A percentile compares a stretch with the other conserved stretches of the same genome.
Conservation (phyloP, 2,329 filamentous ascomycete genomes). For the Colletotrichum sp. region DNA sequence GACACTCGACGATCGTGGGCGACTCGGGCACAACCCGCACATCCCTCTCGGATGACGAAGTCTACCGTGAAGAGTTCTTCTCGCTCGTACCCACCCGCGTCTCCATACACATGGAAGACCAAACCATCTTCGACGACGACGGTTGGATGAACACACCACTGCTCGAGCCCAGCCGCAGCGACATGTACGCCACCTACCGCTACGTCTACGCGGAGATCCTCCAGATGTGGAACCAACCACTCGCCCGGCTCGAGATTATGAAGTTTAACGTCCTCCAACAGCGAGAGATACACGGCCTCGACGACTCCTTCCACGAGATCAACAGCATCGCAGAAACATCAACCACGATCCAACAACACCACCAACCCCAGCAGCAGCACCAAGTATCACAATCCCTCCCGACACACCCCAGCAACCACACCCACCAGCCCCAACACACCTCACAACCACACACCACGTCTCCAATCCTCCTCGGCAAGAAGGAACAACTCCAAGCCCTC, state of each 20-base stretch:
- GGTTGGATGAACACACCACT: constrained; percentile 67
- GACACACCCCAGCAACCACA: constrained; percentile 20
- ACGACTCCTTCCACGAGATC: constrained; percentile 39
- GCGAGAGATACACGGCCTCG: constrained; percentile 34
- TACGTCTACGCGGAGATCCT: constrained; percentile 72
- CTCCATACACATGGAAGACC: constrained; percentile 62
- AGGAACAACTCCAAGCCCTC: constrained; percentile 55
- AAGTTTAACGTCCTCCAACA: constrained; percentile 71
- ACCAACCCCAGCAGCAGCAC: constrained; percentile 36
- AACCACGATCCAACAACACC: constrained; percentile 26
- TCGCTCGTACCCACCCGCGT: constrained; percentile 57
- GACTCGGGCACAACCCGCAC: constrained; percentile 54
- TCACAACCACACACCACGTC: constrained; percentile 43
- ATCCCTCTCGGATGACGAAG: constrained; percentile 61
- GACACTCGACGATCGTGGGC: constrained; percentile 47
- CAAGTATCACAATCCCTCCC: constrained; percentile 39
- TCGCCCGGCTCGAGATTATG: constrained; percentile 69
- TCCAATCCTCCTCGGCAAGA: constrained; percentile 62
- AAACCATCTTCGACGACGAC: constrained; percentile 71
- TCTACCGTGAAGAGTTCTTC: constrained; percentile 48
- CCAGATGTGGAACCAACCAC: constrained; percentile 68
- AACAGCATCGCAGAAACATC: constrained; percentile 41
- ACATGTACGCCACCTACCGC: constrained; percentile 64
- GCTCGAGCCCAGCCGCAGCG: constrained; percentile 54
- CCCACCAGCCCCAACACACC: neutral